phyloP scores from a whole-genome alignment of 2,329 filamentous ascomycete species.

The Beauveria sp. region DNA sequence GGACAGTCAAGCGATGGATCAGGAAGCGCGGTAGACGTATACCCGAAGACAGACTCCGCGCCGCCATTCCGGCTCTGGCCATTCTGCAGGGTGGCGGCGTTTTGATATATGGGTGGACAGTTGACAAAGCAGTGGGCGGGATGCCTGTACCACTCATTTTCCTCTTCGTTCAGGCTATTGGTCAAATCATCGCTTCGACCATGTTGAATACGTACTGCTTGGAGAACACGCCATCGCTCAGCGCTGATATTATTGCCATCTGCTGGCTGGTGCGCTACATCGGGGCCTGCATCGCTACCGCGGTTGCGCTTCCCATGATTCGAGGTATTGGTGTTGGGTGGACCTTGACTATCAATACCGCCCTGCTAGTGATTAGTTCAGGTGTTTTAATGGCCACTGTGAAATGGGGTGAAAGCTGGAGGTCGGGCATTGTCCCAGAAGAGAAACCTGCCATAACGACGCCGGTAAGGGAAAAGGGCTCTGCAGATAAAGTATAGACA shows the following conservation, averaged over 20 bases:
- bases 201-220: constrained; percentile 74
- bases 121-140: constrained; percentile 42
- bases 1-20: constrained; percentile 58
- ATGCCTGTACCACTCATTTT: constrained; percentile 58
- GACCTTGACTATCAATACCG: constrained; percentile 60
- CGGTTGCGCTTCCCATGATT: constrained; percentile 66
- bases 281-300: constrained; percentile 64
- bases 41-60: constrained; percentile 60
- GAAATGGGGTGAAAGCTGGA: constrained; percentile 33
- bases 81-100: constrained; percentile 53
- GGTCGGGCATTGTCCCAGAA: constrained; percentile 26
- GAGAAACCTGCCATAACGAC: not conserved
- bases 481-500: not conserved
- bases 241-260: constrained; percentile 68
- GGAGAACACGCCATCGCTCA: constrained; percentile 64
- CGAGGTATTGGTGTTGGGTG: constrained; percentile 70
- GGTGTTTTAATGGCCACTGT: constrained; percentile 30
- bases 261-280: constrained; percentile 76
- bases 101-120: constrained; percentile 52
- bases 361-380: constrained; percentile 30
- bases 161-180: constrained; percentile 68
- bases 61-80: constrained; percentile 49
- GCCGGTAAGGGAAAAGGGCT: not conserved
- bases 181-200: constrained; percentile 69
- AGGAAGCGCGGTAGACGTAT: constrained; percentile 52